Evolutionary conservation across 164 flowering plant species (phyloP), one percentile per base, ranked within the genome.

Genomic region (Dillenia suffruticosa): DNA sequence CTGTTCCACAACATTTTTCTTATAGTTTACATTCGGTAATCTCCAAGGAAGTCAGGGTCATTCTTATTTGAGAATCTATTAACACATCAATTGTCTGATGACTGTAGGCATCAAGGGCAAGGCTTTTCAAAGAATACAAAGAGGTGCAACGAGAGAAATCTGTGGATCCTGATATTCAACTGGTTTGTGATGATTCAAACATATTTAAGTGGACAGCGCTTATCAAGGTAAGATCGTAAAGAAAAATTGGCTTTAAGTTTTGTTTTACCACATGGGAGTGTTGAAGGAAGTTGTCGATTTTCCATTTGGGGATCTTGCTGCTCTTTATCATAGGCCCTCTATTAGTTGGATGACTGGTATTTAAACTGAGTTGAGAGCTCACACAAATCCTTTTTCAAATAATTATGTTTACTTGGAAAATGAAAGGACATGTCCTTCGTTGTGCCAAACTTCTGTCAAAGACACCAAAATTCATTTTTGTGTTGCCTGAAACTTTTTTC

Each of bases 191-290:
- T 76, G 96, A 94, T 65, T 71, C 91, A 43, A 91, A 94, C 70
- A 94, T 94, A 55, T 91, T 91, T 61, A 94, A 89, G 70, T 94
- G 99, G 99, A 91, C 87, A 44, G 97, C 99, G 45, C 89, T 94
- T 44, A 84, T 94, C 62, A 94, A 94, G 91, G 97, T 88, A 61
- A 52, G 64, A 19, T 49, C 50, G 6, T 53, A 47, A 46, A 24
- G 10, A 32, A 32, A 32, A 32, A 32, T 6, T 32, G 40, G 40
- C 40, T 5, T 32, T 32, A 4, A 0, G 40, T 32, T 14, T 46
- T 62, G 49, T 8, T 40, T 57, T 10, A 16, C 44, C 17, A 10
- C 48, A 43, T 40, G 12, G 45, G 19, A 16, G 16, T 7, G 44
- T n/a, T 43, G 11, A 10, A 10, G 9, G 40, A 32, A 32, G 5